phyloP scores from a whole-genome alignment of 345 rosid genomes.

The Mangifera indica region DNA sequence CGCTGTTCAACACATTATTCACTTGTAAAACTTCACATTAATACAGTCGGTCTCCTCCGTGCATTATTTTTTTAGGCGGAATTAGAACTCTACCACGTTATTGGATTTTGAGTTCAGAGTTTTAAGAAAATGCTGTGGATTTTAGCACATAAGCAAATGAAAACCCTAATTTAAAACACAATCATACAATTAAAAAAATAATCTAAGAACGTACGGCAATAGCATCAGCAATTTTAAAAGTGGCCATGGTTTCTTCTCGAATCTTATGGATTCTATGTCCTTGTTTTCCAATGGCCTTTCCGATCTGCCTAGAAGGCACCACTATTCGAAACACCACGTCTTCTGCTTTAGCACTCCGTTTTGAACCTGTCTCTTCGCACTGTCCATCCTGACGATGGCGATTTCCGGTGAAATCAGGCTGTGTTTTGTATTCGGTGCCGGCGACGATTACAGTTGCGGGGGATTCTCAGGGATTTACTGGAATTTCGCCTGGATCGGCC shows the following conservation, averaged over 20 bases:
- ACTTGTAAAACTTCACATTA: no score
- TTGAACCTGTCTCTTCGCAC: conserved; percentile 34
- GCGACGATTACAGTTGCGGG: not conserved
- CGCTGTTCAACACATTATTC: conserved; percentile 33
- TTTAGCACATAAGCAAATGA: not conserved
- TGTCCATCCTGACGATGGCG: conserved; percentile 49
- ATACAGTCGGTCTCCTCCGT: no score
- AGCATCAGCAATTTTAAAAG: conserved; percentile 65
- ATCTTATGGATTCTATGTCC: conserved; percentile 66
- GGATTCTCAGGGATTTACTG: conserved; percentile 5
- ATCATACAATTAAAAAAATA: not conserved
- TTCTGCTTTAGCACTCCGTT: conserved; percentile 43
- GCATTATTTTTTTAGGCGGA: no score
- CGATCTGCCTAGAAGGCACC: conserved; percentile 65
- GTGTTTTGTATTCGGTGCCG: not conserved
- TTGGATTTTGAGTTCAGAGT: no score
- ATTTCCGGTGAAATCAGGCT: conserved; percentile 23
- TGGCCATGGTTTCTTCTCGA: conserved; percentile 67
- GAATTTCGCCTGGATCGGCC: conserved; percentile 31
- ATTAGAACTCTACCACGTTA: no score
- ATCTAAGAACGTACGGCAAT: conserved; percentile 41
- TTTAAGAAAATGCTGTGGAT: no score
- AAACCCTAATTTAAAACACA: conserved; percentile 7
- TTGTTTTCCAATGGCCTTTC: conserved; percentile 64
- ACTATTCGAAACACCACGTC: conserved; percentile 58